Evolutionary conservation across 192 early-diverging fungal genomes (phyloP), one percentile per base, ranked within the genome.

Genomic region (Coemansia erecta): DNA sequence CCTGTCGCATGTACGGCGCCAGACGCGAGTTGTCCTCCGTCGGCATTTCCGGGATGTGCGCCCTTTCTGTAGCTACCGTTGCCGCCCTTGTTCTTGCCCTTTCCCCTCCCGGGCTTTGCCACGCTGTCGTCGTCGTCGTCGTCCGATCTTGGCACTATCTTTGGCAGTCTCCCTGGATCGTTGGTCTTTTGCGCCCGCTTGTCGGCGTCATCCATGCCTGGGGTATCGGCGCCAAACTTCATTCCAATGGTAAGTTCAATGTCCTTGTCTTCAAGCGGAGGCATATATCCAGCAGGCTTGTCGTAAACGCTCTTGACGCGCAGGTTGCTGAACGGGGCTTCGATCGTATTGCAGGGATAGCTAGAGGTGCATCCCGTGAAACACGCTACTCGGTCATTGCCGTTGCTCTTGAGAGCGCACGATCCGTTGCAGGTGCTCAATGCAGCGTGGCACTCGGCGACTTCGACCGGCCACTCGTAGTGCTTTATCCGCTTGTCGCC

Each of bases 181-280:
- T 55, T 47, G 4, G 70, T 9, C 19, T 42, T 54, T 22, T 59
- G 56, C 41, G 52, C 39, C 8, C 17, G 54, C 39, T 41, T 39
- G 26, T 23, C 45, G 17, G 42, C 48, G 39, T 51, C 44, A 44
- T 54, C 67, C 24, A 43, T 45, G 4, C 46, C 70, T 14, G 66
- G 52, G 4, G 56, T 53, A 18, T 40, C 41, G 5, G 52, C 52
- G 28, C 57, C 70, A 63, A 78, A 72, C 75, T 78, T 78, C 75
- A 78, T 78, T 42, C 75, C 75, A 11, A 78, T 65, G 2, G 75
- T 45, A 53, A 78, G 61, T 46, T 72, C 75, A 19, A 78, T 63
- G 9, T 72, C 75, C 49, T 24, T 68, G 56, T 69, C 65, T 33
- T 78, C 75, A 0, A 46, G n/a, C 6, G 75, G 75, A 39, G 65